A percentile compares a stretch with the other conserved stretches of the same genome.
Evolutionary conservation across 805 yeast genomes (phyloP).

Genomic region (Candida incommunis): DNA sequence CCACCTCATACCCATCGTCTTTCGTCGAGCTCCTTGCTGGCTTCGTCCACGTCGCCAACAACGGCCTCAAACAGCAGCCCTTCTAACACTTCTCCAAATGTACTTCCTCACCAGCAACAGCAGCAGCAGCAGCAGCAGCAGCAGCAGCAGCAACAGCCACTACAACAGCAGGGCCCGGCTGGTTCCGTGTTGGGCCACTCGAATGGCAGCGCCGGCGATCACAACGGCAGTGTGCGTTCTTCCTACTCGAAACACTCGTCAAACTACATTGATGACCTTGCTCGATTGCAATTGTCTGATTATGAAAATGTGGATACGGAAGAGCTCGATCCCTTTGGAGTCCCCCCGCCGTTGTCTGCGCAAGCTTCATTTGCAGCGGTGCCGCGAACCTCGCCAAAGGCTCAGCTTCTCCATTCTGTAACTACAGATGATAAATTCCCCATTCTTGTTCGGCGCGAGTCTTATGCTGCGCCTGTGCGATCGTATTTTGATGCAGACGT

Average conservation of each 20-base stretch:
- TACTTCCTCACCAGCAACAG: background rate
- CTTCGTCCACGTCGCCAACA: background rate
- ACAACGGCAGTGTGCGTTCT: too few relatives aligned
- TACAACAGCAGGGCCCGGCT: conserved; percentile 1
- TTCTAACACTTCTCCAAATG: background rate
- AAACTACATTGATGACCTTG: conserved; percentile 9
- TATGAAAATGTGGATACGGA: background rate
- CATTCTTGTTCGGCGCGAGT: conserved; percentile 18
- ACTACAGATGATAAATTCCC: conserved; percentile 22
- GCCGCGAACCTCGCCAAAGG: conserved; percentile 2
- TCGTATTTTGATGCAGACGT: background rate
- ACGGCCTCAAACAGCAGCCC: background rate
- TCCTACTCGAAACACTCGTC: too few relatives aligned
- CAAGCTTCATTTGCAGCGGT: background rate
- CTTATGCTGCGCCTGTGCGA: background rate
- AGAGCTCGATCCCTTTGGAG: background rate
- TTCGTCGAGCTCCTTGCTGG: background rate
- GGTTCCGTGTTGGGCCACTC: conserved; percentile 9
- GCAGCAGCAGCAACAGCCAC: background rate
- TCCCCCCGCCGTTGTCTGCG: background rate
- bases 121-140: background rate
- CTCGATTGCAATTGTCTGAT: background rate
- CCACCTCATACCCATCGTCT: background rate
- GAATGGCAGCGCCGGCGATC: too few relatives aligned
- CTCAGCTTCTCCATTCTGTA: conserved; percentile 13